A percentile compares a stretch with the other conserved stretches of the same genome.
phyloP scores from a whole-genome alignment of 495 filamentous ascomycete genomes.

The Pseudotulostoma volvatum region DNA sequence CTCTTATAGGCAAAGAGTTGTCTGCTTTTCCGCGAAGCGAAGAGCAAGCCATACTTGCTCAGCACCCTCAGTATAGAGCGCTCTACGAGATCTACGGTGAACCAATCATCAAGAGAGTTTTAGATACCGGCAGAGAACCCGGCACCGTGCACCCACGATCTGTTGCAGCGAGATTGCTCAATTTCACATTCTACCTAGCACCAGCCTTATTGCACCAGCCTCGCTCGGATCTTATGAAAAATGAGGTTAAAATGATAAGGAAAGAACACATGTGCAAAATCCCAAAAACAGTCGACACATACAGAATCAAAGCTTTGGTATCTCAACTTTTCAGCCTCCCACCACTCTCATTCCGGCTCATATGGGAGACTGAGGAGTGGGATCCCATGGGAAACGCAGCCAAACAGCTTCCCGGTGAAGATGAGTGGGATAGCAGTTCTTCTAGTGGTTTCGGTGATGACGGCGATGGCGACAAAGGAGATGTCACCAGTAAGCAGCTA shows the following conservation, averaged over 20 bases:
- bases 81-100: slow-evolving; percentile 60
- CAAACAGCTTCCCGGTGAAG: slow-evolving; percentile 44
- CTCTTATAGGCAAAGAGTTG: slow-evolving; percentile 58
- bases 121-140: slow-evolving; percentile 6
- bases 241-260: neutral
- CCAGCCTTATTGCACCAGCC: neutral
- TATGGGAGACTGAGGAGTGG: slow-evolving; percentile 74
- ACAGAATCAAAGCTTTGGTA: slow-evolving; percentile 61
- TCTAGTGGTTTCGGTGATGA: too few relatives aligned
- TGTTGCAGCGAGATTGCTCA: slow-evolving; percentile 59
- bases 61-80: slow-evolving; percentile 53
- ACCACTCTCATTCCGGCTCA: slow-evolving; percentile 46
- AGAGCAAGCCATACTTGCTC: slow-evolving; percentile 34
- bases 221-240: neutral
- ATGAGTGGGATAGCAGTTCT: slow-evolving; percentile 39
- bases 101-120: slow-evolving; percentile 34
- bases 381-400: slow-evolving; percentile 47
- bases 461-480: slow-evolving; percentile 20
- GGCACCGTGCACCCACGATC: slow-evolving; percentile 39
- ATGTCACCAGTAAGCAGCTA: slow-evolving; percentile 1
- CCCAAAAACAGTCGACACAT: slow-evolving; percentile 63
- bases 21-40: slow-evolving; percentile 38
- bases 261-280: slow-evolving; percentile 32
- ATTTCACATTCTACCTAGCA: slow-evolving; percentile 38
- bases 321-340: slow-evolving; percentile 49